Evolutionary conservation across 768 basidiomycete species (phyloP).

Genomic region (Kwoniella bestiolae): DNA sequence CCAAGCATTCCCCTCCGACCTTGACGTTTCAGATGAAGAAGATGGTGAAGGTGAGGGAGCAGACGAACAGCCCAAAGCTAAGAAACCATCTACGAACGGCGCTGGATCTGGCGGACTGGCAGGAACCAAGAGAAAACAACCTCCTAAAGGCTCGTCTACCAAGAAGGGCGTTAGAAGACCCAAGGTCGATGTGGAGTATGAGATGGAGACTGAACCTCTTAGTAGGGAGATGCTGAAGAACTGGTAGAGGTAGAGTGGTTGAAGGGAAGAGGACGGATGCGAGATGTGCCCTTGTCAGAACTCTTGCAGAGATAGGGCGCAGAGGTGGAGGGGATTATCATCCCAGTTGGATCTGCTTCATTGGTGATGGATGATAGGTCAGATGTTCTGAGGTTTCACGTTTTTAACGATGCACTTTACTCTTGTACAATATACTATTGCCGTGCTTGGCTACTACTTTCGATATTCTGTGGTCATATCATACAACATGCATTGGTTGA

Average conservation of each 20-base stretch:
- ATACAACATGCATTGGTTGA: slow-evolving; percentile 15
- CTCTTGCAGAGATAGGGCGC: neutral
- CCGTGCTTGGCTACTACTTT: neutral
- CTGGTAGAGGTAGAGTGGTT: slow-evolving; percentile 56
- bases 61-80: slow-evolving; percentile 63
- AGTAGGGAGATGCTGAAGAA: slow-evolving; percentile 59
- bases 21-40: slow-evolving; percentile 58
- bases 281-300: no score
- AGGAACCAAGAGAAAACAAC: slow-evolving; percentile 36
- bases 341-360: neutral
- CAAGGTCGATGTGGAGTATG: slow-evolving; percentile 93
- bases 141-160: slow-evolving; percentile 11
- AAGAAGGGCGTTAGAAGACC: slow-evolving; percentile 58
- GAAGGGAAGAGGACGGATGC: no score
- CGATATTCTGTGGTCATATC: neutral
- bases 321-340: neutral
- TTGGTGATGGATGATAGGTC: no score
- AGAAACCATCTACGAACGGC: slow-evolving; percentile 33
- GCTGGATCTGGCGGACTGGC: slow-evolving; percentile 6
- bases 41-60: slow-evolving; percentile 58
- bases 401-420: neutral
- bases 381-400: no score
- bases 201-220: slow-evolving; percentile 74
- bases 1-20: slow-evolving; percentile 50
- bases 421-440: neutral